A percentile compares a stretch with the other conserved stretches of the same genome.
Conservation (phyloP, 768 basidiomycete genomes). For the Trichaptum fuscoviolaceum region DNA sequence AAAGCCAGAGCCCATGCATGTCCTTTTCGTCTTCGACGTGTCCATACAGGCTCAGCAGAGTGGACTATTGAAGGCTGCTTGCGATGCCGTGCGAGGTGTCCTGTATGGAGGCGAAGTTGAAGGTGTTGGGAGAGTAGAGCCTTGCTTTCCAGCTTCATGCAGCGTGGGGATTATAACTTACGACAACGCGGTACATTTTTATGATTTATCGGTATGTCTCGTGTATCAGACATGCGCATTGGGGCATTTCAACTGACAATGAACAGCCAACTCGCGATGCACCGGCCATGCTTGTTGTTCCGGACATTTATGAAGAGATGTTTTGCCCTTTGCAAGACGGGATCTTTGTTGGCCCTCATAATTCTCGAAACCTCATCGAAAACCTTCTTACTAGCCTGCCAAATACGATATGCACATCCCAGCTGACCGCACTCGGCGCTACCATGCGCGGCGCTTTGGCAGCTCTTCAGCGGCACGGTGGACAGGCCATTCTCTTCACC, state of each 20-base stretch:
- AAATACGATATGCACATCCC: conserved; percentile 30
- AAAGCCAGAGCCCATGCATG: conserved; percentile 60
- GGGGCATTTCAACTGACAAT: conserved; percentile 8
- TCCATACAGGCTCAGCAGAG: conserved; percentile 59
- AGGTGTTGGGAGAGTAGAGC: conserved; percentile 36
- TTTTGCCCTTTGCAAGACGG: conserved; percentile 73
- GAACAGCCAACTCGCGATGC: conserved; percentile 38
- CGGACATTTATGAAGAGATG: conserved; percentile 82
- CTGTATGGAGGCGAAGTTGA: conserved; percentile 53
- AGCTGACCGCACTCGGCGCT: not conserved
- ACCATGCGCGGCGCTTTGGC: conserved; percentile 7
- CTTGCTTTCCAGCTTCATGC: conserved; percentile 50
- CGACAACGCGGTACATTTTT: conserved; percentile 78
- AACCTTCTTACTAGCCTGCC: conserved; percentile 59
- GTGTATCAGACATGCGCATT: conserved; percentile 17
- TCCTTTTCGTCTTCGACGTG: conserved; percentile 87
- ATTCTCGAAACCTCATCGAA: conserved; percentile 60
- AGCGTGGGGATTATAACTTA: conserved; percentile 80
- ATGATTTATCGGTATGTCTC: conserved; percentile 74
- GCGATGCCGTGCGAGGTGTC: conserved; percentile 52
- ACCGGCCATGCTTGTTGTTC: conserved; percentile 70
- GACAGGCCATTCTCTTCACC: conserved; percentile 72
- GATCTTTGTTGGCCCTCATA: conserved; percentile 70
- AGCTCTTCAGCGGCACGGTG: conserved; percentile 55
- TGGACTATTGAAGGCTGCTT: conserved; percentile 67